A percentile compares a stretch with the other conserved stretches of the same genome.
Evolutionary conservation across 2,329 filamentous ascomycete genomes (phyloP).

Genomic region (Aspergillus costaricaensis): DNA sequence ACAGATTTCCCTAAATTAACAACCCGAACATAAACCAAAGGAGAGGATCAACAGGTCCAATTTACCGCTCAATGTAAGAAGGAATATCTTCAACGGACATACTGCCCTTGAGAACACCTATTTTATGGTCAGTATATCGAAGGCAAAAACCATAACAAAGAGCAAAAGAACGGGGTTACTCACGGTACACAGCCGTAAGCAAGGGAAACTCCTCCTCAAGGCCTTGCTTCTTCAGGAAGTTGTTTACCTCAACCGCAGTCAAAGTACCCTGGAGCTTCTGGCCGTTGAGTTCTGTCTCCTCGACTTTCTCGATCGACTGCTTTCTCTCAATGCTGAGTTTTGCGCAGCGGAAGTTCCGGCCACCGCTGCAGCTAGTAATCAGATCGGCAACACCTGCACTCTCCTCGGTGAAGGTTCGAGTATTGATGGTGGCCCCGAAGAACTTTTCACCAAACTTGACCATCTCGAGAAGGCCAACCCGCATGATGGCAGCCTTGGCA

Average conservation of each 20-base stretch:
- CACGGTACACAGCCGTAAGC: conserved; percentile 80
- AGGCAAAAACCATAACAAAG: neutral
- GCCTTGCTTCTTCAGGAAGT: conserved; percentile 77
- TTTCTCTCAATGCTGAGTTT: conserved; percentile 81
- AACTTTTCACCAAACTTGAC: conserved; percentile 93
- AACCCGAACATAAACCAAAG: conserved; percentile 14
- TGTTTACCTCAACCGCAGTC: conserved; percentile 88
- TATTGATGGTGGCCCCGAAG: conserved; percentile 78
- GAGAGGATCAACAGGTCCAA: conserved; percentile 17
- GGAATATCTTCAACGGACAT: conserved; percentile 81
- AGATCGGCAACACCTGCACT: conserved; percentile 93
- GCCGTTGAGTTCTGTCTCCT: conserved; percentile 86
- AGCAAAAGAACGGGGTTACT: conserved; percentile 24
- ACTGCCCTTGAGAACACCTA: conserved; percentile 73
- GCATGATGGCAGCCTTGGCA: conserved; percentile 97
- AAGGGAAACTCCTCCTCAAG: conserved; percentile 84
- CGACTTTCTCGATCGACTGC: conserved; percentile 80
- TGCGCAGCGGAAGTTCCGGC: conserved; percentile 91
- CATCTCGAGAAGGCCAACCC: conserved; percentile 93
- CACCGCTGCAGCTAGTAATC: conserved; percentile 89
- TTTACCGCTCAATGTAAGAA: conserved; percentile 58
- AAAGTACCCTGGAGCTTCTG: conserved; percentile 95
- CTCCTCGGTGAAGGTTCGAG: conserved; percentile 93
- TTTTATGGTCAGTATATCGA: conserved; percentile 21
- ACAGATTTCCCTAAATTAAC: conserved; percentile 21